These are phyloP conservation scores for Fusarium xylarioides DNA, from an alignment of 2,329 filamentous ascomycete genomes.

Conservation along the genomic window DNA sequence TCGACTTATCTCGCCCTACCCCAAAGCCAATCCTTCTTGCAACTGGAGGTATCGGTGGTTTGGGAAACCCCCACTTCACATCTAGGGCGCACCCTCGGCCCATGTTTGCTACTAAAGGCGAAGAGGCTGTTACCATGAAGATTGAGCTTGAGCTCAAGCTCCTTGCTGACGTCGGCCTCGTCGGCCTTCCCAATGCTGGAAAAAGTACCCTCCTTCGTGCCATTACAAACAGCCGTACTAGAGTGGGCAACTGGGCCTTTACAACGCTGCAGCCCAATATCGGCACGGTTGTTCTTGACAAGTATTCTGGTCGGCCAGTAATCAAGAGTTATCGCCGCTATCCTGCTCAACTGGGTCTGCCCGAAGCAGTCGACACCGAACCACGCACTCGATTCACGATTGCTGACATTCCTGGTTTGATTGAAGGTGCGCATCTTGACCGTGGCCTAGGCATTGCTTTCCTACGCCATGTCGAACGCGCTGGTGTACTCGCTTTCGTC, in stretches of 20 bases:
- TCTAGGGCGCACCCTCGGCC: constrained; percentile 78
- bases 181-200: constrained; percentile 94
- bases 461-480: constrained; percentile 91
- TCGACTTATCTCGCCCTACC: constrained; percentile 80
- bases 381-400: constrained; percentile 86
- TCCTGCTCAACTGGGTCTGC: constrained; percentile 50
- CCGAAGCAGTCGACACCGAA: constrained; percentile 57
- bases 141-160: constrained; percentile 93
- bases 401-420: constrained; percentile 93
- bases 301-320: constrained; percentile 78
- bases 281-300: constrained; percentile 92
- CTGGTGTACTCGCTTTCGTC: constrained; percentile 92
- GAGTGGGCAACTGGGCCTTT: constrained; percentile 95
- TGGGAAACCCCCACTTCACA: constrained; percentile 94
- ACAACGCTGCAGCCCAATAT: constrained; percentile 96
- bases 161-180: constrained; percentile 91
- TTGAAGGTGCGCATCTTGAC: constrained; percentile 92
- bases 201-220: constrained; percentile 93
- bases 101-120: constrained; percentile 88
- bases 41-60: constrained; percentile 85
- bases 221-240: constrained; percentile 85
- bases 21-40: constrained; percentile 85
- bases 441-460: constrained; percentile 91
- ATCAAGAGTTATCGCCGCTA: constrained; percentile 51
- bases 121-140: constrained; percentile 78